These are phyloP conservation scores for Hamiltosporidium magnivora DNA, from an alignment of 371 early-diverging fungal genomes.

Conservation along the genomic window DNA sequence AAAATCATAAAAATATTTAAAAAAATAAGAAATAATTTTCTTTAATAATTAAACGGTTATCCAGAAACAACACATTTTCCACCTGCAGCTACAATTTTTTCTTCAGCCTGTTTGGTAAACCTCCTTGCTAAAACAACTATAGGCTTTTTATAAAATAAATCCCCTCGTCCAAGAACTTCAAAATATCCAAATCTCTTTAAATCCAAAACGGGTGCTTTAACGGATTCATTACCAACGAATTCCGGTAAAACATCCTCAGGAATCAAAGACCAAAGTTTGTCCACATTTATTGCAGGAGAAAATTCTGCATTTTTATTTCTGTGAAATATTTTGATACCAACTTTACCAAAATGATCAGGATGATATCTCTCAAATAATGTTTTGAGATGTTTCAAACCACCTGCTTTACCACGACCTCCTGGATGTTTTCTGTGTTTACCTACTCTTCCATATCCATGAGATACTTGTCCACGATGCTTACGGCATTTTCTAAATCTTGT, in stretches of 20 bases:
- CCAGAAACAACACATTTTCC: conserved; percentile 57
- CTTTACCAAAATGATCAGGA: conserved; percentile 99
- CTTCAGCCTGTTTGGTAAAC: conserved; percentile 80
- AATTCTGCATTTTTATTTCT: conserved; percentile 75
- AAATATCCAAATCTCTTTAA: conserved; percentile 64
- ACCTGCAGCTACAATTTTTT: conserved; percentile 93
- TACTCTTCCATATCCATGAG: conserved; percentile 56
- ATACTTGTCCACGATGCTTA: conserved; percentile 1
- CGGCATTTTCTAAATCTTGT: neutral
- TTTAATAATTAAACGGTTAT: neutral
- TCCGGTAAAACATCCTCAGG: conserved; percentile 72
- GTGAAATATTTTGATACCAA: conserved; percentile 98
- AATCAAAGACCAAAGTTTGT: conserved; percentile 81
- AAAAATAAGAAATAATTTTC: neutral
- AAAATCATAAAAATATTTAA: too few relatives aligned
- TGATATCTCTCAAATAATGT: conserved; percentile 99
- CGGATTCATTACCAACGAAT: conserved; percentile 68
- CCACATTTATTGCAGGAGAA: conserved; percentile 74
- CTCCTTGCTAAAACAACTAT: conserved; percentile 90
- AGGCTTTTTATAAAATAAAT: conserved; percentile 67
- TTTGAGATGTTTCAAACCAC: conserved; percentile 97
- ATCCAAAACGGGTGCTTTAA: conserved; percentile 58
- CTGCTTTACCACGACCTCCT: conserved; percentile 96
- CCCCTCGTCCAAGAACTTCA: conserved; percentile 89
- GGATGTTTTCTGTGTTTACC: conserved; percentile 99